Conservation (phyloP, 768 basidiomycete species). For the Collybia nuda region DNA sequence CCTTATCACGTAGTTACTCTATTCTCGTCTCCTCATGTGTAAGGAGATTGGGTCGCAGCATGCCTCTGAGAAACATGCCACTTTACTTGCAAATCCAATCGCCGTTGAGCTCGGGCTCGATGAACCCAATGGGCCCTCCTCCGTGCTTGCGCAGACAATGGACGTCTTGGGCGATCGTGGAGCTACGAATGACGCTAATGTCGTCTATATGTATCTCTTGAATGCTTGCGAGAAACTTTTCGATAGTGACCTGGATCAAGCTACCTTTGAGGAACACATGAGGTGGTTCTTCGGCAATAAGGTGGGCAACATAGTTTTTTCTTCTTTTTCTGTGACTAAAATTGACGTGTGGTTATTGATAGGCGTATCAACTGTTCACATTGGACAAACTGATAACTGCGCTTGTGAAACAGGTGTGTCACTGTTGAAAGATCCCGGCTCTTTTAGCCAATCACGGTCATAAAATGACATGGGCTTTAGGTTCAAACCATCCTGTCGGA, state of each 20-base stretch:
- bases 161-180: conserved; percentile 55
- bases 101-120: conserved; percentile 84
- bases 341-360: conserved; percentile 27
- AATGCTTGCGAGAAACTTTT: conserved; percentile 93
- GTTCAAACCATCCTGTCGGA: conserved; percentile 87
- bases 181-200: conserved; percentile 49
- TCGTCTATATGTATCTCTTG: conserved; percentile 86
- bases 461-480: conserved; percentile 33
- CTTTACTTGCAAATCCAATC: conserved; percentile 73
- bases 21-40: conserved; percentile 83
- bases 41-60: conserved; percentile 77
- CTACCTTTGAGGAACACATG: conserved; percentile 94
- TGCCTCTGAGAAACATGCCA: conserved; percentile 64
- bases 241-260: conserved; percentile 88
- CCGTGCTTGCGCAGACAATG: conserved; percentile 66
- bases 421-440: not conserved
- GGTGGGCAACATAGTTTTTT: conserved; percentile 39
- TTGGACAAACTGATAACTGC: conserved; percentile 89
- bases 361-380: conserved; percentile 93
- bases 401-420: conserved; percentile 85
- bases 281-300: conserved; percentile 91
- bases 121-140: conserved; percentile 75
- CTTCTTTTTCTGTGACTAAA: conserved; percentile 2
- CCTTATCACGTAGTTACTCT: conserved; percentile 62
- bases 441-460: not conserved